Evolutionary conservation across 1,284 basidiomycete genomes (phyloP).

Genomic region (Ustilago trichophora): DNA sequence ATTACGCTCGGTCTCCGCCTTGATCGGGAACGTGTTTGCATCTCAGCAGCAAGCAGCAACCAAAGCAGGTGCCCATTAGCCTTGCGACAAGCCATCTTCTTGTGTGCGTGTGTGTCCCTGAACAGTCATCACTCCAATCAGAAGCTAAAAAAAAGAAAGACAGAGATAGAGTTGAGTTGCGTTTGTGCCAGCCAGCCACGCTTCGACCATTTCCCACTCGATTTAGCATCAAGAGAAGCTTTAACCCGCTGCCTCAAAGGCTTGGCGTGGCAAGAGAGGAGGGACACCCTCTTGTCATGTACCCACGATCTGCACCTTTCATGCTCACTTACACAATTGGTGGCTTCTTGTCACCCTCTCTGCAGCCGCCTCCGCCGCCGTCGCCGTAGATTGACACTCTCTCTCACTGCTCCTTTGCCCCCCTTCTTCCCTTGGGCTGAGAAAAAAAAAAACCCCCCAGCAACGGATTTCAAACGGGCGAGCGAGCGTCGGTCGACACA

Average conservation of each 20-base stretch:
- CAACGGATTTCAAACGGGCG: neutral
- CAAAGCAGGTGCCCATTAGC: too few species aligned
- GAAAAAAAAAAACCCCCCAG: neutral
- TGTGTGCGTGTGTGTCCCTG: too few species aligned
- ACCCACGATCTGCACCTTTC: constrained; percentile 19
- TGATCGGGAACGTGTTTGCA: too few species aligned
- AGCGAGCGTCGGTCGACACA: neutral
- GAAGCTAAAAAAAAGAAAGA: neutral
- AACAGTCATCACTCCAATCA: constrained; percentile 1
- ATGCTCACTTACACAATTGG: constrained; percentile 10
- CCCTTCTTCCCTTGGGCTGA: neutral
- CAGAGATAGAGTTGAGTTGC: constrained; percentile 9
- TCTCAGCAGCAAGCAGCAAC: too few species aligned
- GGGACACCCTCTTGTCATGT: too few species aligned
- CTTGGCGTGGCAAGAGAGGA: too few species aligned
- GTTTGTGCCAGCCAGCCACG: neutral
- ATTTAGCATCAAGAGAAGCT: neutral
- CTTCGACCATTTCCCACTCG: neutral
- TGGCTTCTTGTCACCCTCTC: constrained; percentile 6
- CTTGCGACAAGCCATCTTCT: too few species aligned
- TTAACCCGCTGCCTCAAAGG: too few species aligned
- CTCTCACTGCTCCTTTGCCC: neutral
- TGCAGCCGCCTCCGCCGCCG: neutral
- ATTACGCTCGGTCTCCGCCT: too few species aligned
- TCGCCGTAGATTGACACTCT: neutral